Percentiles rank a stretch among this genome's conserved stretches.
phyloP scores from a whole-genome alignment of 345 rosid genomes.

The Lenwebbia sp. region DNA sequence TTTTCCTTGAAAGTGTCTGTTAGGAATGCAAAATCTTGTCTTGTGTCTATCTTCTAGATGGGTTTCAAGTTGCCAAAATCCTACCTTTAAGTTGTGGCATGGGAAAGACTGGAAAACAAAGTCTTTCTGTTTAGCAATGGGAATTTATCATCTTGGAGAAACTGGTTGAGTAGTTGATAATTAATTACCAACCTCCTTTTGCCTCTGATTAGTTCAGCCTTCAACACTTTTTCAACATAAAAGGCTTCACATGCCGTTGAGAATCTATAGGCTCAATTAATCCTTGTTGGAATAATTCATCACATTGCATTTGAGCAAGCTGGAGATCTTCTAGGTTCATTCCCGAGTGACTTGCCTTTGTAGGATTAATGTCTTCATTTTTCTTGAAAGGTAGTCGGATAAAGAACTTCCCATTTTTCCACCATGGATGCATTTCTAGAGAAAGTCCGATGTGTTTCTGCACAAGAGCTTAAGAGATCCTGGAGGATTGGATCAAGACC shows the following conservation, averaged over 20 bases:
- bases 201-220: not conserved
- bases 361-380: not conserved
- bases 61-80: not conserved
- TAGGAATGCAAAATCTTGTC: not conserved
- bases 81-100: not conserved
- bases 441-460: not conserved
- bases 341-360: not conserved
- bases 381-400: not conserved
- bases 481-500: not conserved
- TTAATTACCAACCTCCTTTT: not conserved
- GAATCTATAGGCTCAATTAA: not conserved
- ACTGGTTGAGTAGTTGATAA: not conserved
- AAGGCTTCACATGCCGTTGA: not conserved
- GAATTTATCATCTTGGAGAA: not conserved
- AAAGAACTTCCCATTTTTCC: not conserved
- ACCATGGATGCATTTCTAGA: not conserved
- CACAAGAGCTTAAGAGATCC: not conserved
- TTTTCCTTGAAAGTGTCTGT: constrained; percentile 3
- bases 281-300: not conserved
- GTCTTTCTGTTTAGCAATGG: not conserved
- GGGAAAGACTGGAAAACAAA: not conserved
- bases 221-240: not conserved
- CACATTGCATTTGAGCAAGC: not conserved
- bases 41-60: not conserved
- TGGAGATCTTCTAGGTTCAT: not conserved